These are phyloP conservation scores for Apiospora pterosperma DNA, from an alignment of 2,329 filamentous ascomycete genomes.

Conservation along the genomic window DNA sequence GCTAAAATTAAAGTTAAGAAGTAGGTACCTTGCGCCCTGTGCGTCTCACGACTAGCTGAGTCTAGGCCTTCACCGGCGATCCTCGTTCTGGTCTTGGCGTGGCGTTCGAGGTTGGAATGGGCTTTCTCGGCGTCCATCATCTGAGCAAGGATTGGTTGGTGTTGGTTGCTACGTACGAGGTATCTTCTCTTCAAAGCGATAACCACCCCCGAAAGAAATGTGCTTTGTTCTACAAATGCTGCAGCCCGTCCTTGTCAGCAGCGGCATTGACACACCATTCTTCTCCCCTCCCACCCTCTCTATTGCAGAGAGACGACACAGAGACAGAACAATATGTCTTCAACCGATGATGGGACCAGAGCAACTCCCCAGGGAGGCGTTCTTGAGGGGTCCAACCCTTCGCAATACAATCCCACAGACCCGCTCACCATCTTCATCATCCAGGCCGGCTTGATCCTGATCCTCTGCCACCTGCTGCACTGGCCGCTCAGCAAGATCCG, in stretches of 20 bases:
- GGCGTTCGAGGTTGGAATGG: not conserved
- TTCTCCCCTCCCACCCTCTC: not conserved
- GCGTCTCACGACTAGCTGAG: not conserved
- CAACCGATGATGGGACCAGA: conserved; percentile 22
- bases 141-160: not conserved
- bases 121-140: not conserved
- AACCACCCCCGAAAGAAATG: not conserved
- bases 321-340: conserved; percentile 8
- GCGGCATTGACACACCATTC: not conserved
- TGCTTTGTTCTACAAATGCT: not conserved
- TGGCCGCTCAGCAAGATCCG: conserved; percentile 68
- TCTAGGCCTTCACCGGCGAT: not conserved
- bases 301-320: not conserved
- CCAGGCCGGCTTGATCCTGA: conserved; percentile 70
- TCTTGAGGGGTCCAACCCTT: conserved; percentile 67
- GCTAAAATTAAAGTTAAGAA: too few species aligned
- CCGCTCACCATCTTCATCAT: conserved; percentile 76
- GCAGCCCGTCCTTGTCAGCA: not conserved
- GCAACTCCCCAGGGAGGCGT: conserved; percentile 56
- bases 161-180: not conserved
- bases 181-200: not conserved
- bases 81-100: not conserved
- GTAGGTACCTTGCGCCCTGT: too few species aligned
- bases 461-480: conserved; percentile 69
- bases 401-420: conserved; percentile 64